phyloP scores from a whole-genome alignment of 768 basidiomycete genomes.

The Rhizopogon sp. region DNA sequence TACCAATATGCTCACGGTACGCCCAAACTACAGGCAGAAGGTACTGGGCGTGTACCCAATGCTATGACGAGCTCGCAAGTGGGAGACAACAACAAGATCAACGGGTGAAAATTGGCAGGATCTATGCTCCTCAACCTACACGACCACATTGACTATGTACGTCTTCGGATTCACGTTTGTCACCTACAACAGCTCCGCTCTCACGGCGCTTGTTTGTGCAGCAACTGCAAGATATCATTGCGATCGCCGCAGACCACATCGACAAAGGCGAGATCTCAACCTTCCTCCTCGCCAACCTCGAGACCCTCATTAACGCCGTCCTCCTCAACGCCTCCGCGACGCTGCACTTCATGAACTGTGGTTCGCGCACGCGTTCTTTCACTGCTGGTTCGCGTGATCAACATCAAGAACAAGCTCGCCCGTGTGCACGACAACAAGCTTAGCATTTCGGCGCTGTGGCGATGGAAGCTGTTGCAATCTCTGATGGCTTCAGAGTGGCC shows the following conservation, averaged over 20 bases:
- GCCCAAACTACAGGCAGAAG: no score
- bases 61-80: no score
- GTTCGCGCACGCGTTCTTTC: conserved; percentile 72
- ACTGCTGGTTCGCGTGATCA: conserved; percentile 81
- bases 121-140: no score
- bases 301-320: conserved; percentile 78
- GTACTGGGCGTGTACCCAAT: no score
- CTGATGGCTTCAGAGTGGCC: conserved; percentile 67
- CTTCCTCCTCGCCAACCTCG: conserved; percentile 72
- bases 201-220: conserved; percentile 17
- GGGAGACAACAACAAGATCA: no score
- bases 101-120: no score
- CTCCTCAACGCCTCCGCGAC: conserved; percentile 81
- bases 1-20: no score
- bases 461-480: conserved; percentile 52
- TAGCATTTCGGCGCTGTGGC: conserved; percentile 74
- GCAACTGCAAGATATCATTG: conserved; percentile 63
- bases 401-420: conserved; percentile 52
- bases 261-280: conserved; percentile 58
- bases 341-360: conserved; percentile 74
- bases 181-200: conserved; percentile 1
- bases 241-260: conserved; percentile 52
- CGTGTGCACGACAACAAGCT: conserved; percentile 92
- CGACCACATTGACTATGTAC: no score
- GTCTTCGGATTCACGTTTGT: no score